Conservation (phyloP, 345 rosid species). For the Trapa incisa region DNA sequence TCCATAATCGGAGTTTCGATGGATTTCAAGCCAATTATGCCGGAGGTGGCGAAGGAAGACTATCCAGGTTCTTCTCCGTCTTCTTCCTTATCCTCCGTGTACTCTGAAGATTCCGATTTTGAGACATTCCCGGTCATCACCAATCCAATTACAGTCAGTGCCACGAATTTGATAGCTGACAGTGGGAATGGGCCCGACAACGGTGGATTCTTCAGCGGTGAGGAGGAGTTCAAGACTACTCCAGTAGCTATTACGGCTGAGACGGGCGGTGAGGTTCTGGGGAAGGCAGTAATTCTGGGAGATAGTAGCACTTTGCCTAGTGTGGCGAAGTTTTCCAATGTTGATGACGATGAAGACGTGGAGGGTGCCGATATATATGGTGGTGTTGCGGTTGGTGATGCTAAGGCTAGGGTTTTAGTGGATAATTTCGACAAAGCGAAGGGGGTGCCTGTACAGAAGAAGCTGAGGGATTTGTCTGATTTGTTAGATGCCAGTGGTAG, state of each 20-base stretch:
- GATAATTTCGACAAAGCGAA: constrained; percentile 14
- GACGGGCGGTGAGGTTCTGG: constrained; percentile 5
- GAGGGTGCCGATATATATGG: constrained; percentile 5
- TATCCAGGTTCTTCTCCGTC: constrained; percentile 37
- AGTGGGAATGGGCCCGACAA: constrained; percentile 16
- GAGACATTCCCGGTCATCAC: constrained; percentile 8
- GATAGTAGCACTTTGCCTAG: constrained; percentile 10
- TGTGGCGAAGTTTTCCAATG: constrained; percentile 8
- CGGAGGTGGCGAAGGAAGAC: constrained; percentile 18
- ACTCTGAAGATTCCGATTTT: constrained; percentile 9
- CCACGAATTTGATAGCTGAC: constrained; percentile 9
- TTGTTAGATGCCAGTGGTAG: constrained; percentile 2
- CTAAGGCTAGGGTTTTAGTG: constrained; percentile 5
- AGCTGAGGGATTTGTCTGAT: constrained; percentile 10
- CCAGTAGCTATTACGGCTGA: constrained; percentile 10
- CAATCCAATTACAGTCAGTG: constrained; percentile 10
- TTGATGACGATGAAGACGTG: constrained; percentile 12
- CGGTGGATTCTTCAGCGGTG: constrained; percentile 36
- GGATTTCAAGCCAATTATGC: constrained; percentile 34
- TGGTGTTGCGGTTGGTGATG: constrained; percentile 11
- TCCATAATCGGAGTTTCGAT: constrained; percentile 8
- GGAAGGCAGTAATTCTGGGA: neutral
- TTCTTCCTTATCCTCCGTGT: constrained; percentile 9
- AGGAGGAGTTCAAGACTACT: constrained; percentile 33
- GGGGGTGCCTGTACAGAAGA: constrained; percentile 15